Base-by-base conservation (phyloP, 106 monocot genomes). In the Platanthera guangdongensis region DNA sequence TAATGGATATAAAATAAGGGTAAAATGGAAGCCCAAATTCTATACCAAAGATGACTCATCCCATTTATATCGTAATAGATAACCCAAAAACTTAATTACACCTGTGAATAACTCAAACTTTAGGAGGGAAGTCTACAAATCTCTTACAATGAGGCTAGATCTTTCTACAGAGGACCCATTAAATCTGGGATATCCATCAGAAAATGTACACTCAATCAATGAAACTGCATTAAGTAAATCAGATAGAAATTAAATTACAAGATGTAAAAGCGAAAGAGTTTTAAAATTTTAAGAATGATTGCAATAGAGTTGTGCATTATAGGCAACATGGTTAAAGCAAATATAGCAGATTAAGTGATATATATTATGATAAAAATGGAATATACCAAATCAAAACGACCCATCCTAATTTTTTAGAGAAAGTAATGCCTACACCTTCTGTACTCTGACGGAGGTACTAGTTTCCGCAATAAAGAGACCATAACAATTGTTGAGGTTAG, bases 401-500 rank as follows among this genome's bases (percentile, higher is more conserved):
- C 8, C 63, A 63, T 21, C 9, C 30, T 2, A 9, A 67, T 12
- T 3, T 32, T 67, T 25, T 1, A 30, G 65, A 78, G 22, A 28
- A 47, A 18, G 69, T 80, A 19, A 59, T 19, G 18, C 69, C 47
- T 88, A 83, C 90, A 99, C 97, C 91, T 99, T 79, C 97, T 94
- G 74, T 99, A 99, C 75, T 99, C 97, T 51, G 97, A 99, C 73
- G 88, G 87, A 51, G 97, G 97, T 4, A 88, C 87, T 77, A 99
- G 81, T 75, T 99, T 99, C 50, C 97, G 85, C 74, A 99, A 77
- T 25, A 99, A 82, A 49, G 97, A 99, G 6, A 99, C 91, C 97
- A 99, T 99, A 54, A 99, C 89, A 85, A 99, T 99, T 7, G 97
- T 99, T 59, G 97, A 94, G 39, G 97, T 99, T 52, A 99, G 80